Base-by-base conservation (phyloP, 495 filamentous ascomycete genomes). In the Aspergillus hancockii region DNA sequence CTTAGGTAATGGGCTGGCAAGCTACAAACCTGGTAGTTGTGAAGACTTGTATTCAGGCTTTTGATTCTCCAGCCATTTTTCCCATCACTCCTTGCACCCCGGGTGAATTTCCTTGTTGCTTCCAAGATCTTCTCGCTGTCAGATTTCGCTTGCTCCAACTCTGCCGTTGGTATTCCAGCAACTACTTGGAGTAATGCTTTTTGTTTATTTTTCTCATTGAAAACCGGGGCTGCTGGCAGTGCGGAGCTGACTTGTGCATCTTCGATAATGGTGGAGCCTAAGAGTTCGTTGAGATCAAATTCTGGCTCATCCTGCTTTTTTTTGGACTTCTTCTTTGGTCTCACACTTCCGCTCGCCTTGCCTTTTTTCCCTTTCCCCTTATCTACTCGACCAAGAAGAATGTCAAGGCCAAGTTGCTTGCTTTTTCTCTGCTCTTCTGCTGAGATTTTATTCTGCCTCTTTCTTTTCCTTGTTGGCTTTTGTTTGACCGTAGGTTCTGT, bases 31-130 rank as follows among this genome's bases (percentile, higher is more conserved):
- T 89, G 85, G 57, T 86, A 78, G 55, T 74, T 67, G 32, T 77
- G 80, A 0, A 88, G 63, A 3, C 72, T 55, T 1, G 72, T 70
- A 6, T 74, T 71, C 62, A 88, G 75, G 0, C 81, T 77, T 41
- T 71, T 72, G 8, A 85, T 63, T 16, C 62, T 64, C 80, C 80
- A 86, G 9, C 66, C 60, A 1, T 71, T 67, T 23, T 75, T 68
- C 0, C 73, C 77, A 41, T 81, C 71, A 32, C 62, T 71, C 22
- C 60, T 69, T 0, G 67, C 70, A 18, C 60, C 58, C 1, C 72
- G 60, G 32, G 59, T 62, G 49, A 85, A 83, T 18, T 71, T 72
- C 38, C 62, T 73, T 3, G 71, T 71, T 0, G 77, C 81, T 21
- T 72, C 55, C 0, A 65, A 18, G 0, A 79, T 9, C 28, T 52